Percentiles rank a stretch among this genome's conserved stretches.
Evolutionary conservation across 2,329 filamentous ascomycete genomes (phyloP).

Genomic region (Neospermospora avenae): DNA sequence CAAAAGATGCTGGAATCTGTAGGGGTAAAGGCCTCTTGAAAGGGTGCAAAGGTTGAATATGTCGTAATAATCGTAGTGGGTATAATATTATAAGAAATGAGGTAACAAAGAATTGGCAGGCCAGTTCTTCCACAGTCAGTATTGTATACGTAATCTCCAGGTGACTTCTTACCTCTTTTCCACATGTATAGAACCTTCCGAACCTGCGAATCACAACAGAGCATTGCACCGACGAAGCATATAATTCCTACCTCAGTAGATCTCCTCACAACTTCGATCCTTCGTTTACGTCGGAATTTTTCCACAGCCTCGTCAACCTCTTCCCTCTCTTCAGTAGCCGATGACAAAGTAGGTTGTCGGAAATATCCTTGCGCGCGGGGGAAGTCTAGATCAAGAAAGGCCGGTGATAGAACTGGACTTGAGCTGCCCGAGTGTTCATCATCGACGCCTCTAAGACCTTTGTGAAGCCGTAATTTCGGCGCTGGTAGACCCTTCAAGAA

Average conservation of each 20-base stretch:
- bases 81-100: constrained; percentile 49
- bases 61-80: constrained; percentile 54
- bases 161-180: constrained; percentile 44
- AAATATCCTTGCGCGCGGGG: constrained; percentile 12
- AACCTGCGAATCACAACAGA: constrained; percentile 43
- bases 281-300: constrained; percentile 40
- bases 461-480: constrained; percentile 67
- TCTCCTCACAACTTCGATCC: constrained; percentile 51
- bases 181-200: constrained; percentile 45
- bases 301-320: constrained; percentile 32
- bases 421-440: constrained; percentile 52
- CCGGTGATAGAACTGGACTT: constrained; percentile 53
- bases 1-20: constrained; percentile 71
- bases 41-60: constrained; percentile 34
- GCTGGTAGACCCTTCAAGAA: constrained; percentile 82
- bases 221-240: constrained; percentile 45
- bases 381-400: constrained; percentile 40
- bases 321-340: constrained; percentile 12
- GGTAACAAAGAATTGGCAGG: constrained; percentile 33
- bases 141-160: background rate
- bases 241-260: constrained; percentile 52
- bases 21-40: constrained; percentile 35
- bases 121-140: constrained; percentile 32
- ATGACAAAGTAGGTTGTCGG: constrained; percentile 3
- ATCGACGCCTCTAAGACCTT: constrained; percentile 67